phyloP scores from a whole-genome alignment of 192 early-diverging fungal species.

The Backusella tuberculispora region DNA sequence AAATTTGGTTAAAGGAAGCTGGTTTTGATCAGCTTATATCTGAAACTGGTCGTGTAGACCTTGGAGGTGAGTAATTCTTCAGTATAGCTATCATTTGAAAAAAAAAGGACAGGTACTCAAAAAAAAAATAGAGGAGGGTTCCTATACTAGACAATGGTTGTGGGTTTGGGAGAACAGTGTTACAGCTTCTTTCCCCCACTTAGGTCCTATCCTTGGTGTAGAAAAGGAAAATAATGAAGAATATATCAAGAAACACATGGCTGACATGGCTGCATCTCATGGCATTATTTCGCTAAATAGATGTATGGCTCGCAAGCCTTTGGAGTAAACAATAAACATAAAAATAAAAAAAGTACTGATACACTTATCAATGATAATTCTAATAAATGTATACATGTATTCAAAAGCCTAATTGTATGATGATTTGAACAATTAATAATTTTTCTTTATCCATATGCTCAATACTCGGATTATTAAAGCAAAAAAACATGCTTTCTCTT shows the following conservation, averaged over 20 bases:
- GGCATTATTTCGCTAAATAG: neutral
- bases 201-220: neutral
- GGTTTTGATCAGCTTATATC: neutral
- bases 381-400: too few relatives aligned
- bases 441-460: too few relatives aligned
- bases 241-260: neutral
- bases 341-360: neutral
- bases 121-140: neutral
- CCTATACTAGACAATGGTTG: neutral
- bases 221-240: constrained; percentile 1
- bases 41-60: neutral
- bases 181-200: neutral
- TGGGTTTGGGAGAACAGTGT: constrained; percentile 4
- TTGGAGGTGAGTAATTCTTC: neutral
- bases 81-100: neutral
- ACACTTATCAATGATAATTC: too few relatives aligned
- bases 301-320: neutral
- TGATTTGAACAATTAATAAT: too few relatives aligned
- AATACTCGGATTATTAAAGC: too few relatives aligned
- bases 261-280: neutral
- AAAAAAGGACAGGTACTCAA: neutral
- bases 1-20: neutral
- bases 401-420: too few relatives aligned
- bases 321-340: neutral
- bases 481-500: too few relatives aligned